Conservation (phyloP, 2,329 filamentous ascomycete genomes). For the Fusarium praegraminearum region DNA sequence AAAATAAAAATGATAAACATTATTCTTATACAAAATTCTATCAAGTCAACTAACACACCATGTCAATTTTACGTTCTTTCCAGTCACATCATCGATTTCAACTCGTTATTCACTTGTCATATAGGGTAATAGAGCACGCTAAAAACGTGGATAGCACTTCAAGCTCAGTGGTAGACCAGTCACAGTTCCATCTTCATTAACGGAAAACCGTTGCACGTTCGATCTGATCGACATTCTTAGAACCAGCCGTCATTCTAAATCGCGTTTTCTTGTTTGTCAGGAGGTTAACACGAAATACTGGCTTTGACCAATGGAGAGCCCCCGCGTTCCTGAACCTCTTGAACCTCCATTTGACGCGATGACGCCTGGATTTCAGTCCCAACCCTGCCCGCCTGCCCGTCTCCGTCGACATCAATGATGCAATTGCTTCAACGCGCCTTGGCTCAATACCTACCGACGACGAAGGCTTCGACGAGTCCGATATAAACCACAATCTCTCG, state of each 20-base stretch:
- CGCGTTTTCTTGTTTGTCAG: neutral
- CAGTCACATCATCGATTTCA: neutral
- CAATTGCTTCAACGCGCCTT: neutral
- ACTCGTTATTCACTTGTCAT: neutral
- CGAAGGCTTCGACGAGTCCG: neutral
- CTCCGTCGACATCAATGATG: too few relatives aligned
- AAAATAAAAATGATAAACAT: too few relatives aligned
- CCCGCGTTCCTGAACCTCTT: neutral
- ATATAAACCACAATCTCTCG: neutral
- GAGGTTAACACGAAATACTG: accelerated
- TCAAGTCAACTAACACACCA: accelerated
- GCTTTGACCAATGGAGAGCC: too few relatives aligned
- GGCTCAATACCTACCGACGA: neutral
- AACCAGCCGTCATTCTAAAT: accelerated
- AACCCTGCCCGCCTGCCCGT: too few relatives aligned
- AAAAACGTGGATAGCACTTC: neutral
- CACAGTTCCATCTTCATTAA: neutral
- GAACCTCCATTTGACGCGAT: neutral
- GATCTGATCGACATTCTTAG: accelerated
- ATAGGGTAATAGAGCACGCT: neutral
- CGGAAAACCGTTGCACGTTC: neutral
- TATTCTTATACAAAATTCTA: accelerated
- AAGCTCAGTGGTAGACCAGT: neutral
- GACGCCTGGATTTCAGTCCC: neutral
- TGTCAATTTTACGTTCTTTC: accelerated